Evolutionary conservation across 1,284 basidiomycete species (phyloP).

Genomic region (Veloboletus limbatus): DNA sequence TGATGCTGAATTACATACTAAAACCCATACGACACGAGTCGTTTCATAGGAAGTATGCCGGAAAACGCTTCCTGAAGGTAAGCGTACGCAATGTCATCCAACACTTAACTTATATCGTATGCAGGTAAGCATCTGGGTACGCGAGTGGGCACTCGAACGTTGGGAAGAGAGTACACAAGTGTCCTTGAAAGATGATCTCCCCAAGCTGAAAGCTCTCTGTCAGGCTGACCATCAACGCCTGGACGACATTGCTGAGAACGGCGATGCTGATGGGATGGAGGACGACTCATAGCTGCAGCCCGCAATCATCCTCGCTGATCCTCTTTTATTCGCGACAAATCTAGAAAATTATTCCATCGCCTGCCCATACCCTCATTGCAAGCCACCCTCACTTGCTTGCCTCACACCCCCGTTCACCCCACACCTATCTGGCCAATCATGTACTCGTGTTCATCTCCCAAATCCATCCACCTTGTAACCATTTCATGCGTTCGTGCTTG

Average conservation of each 20-base stretch:
- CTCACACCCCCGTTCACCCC: too few relatives aligned
- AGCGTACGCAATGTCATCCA: not conserved
- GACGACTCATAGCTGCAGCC: constrained; percentile 22
- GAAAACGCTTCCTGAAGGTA: constrained; percentile 85
- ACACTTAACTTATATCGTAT: constrained; percentile 3
- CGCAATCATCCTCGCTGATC: not conserved
- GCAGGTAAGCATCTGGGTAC: constrained; percentile 59
- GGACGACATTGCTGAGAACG: constrained; percentile 23
- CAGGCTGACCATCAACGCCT: constrained; percentile 37
- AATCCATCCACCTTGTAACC: too few relatives aligned
- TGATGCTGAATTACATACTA: constrained; percentile 92
- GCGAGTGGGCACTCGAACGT: constrained; percentile 59
- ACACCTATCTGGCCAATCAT: too few relatives aligned
- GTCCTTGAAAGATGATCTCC: constrained; percentile 49
- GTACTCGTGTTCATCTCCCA: too few relatives aligned
- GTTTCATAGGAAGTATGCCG: constrained; percentile 82
- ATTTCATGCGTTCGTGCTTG: too few relatives aligned
- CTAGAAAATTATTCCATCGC: constrained; percentile 23
- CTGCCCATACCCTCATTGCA: too few relatives aligned
- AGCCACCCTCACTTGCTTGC: too few relatives aligned
- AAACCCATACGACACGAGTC: constrained; percentile 72
- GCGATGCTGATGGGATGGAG: constrained; percentile 14
- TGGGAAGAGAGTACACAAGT: constrained; percentile 58
- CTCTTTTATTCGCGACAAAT: constrained; percentile 7
- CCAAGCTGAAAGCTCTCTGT: constrained; percentile 51